Conservation (phyloP, 257 asterid species). For the Capsicum chinense region DNA sequence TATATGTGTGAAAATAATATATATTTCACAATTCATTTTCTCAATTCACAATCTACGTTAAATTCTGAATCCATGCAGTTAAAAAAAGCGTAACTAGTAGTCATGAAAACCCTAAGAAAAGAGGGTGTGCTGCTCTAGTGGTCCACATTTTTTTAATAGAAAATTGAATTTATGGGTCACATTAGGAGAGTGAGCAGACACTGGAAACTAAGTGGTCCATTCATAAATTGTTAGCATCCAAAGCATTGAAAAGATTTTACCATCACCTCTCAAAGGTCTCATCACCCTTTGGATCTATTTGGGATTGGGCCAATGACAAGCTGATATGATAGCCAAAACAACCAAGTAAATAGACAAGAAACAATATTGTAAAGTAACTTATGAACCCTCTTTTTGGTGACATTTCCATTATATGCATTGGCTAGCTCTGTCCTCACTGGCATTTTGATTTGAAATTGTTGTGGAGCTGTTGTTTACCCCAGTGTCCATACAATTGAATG, state of each 20-base stretch:
- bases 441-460: conserved; percentile 21
- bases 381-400: conserved; percentile 8
- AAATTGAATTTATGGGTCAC: neutral
- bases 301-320: conserved; percentile 22
- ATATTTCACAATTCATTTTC: neutral
- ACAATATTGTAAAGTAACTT: conserved; percentile 24
- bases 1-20: neutral
- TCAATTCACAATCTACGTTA: neutral
- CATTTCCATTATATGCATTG: conserved; percentile 16
- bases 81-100: neutral
- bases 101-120: conserved; percentile 21
- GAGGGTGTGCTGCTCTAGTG: neutral
- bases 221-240: conserved; percentile 23
- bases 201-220: conserved; percentile 5
- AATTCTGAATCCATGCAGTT: neutral
- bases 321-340: neutral
- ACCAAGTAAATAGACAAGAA: neutral
- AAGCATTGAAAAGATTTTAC: conserved; percentile 21
- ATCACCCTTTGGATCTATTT: conserved; percentile 22
- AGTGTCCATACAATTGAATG: conserved; percentile 4
- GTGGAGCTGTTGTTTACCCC: conserved; percentile 16
- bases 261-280: conserved; percentile 7
- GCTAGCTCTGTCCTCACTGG: conserved; percentile 18
- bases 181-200: conserved; percentile 20
- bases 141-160: conserved; percentile 17